Percentiles rank a stretch among this genome's conserved stretches.
These are phyloP conservation scores for Knoxdaviesia proteae DNA, from an alignment of 2,329 filamentous ascomycete genomes.

Conservation along the genomic window DNA sequence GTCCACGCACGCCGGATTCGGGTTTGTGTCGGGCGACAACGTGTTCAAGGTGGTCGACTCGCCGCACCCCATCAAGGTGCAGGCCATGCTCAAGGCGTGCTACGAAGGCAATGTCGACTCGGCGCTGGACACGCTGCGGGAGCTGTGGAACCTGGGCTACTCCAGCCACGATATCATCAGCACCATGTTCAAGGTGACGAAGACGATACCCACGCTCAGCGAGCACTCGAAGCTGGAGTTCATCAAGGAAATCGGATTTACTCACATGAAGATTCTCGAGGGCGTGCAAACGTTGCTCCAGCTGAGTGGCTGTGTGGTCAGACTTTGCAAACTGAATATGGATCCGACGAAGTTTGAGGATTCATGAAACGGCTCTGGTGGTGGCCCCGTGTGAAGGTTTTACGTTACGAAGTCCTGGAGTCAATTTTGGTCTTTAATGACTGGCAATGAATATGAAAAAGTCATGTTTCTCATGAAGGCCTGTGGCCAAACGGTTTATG, in stretches of 20 bases:
- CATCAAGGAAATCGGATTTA: constrained; percentile 96
- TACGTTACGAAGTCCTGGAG: too few species aligned
- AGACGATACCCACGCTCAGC: constrained; percentile 76
- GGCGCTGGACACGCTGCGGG: constrained; percentile 67
- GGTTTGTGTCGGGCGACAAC: constrained; percentile 92
- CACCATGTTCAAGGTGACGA: constrained; percentile 98
- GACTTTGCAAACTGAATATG: constrained; percentile 93
- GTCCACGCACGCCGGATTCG: constrained; percentile 80
- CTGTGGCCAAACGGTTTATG: too few species aligned
- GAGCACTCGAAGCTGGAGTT: constrained; percentile 95
- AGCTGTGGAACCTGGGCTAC: constrained; percentile 88
- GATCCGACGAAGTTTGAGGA: constrained; percentile 58
- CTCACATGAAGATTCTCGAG: constrained; percentile 97
- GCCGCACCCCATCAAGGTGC: constrained; percentile 93
- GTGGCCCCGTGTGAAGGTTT: too few species aligned
- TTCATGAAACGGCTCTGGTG: background rate
- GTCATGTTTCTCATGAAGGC: too few species aligned
- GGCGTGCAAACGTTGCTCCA: constrained; percentile 90
- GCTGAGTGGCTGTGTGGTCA: constrained; percentile 76
- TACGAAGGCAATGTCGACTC: constrained; percentile 80
- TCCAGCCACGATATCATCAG: constrained; percentile 98
- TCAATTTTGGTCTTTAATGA: too few species aligned
- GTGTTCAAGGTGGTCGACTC: constrained; percentile 96
- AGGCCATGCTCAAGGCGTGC: constrained; percentile 95
- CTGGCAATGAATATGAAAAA: too few species aligned